A percentile compares a stretch with the other conserved stretches of the same genome.
These are phyloP conservation scores for Tolypocladium capitatum DNA, from an alignment of 2,329 filamentous ascomycete species.

Conservation along the genomic window DNA sequence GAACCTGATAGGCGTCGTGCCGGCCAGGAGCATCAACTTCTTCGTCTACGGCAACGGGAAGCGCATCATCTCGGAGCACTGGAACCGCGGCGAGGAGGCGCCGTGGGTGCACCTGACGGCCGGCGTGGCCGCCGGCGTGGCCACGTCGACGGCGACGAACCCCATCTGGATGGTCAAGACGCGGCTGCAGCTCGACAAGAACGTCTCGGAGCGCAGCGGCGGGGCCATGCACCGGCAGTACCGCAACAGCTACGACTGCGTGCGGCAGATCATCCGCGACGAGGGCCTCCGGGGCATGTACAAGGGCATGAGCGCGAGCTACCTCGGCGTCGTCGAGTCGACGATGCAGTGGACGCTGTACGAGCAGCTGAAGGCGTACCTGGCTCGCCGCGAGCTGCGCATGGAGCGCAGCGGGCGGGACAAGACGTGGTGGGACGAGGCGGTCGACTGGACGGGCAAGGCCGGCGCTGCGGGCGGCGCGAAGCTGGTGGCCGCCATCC, in stretches of 20 bases:
- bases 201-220: slow-evolving; percentile 49
- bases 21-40: slow-evolving; percentile 85
- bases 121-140: slow-evolving; percentile 65
- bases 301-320: slow-evolving; percentile 81
- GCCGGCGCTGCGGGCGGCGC: slow-evolving; percentile 67
- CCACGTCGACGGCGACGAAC: slow-evolving; percentile 83
- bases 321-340: slow-evolving; percentile 79
- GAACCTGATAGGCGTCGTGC: slow-evolving; percentile 79
- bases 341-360: slow-evolving; percentile 91
- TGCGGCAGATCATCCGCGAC: slow-evolving; percentile 63
- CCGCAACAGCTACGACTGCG: slow-evolving; percentile 78
- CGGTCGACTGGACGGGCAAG: slow-evolving; percentile 67
- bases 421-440: slow-evolving; percentile 59
- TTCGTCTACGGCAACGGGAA: slow-evolving; percentile 91
- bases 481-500: slow-evolving; percentile 71
- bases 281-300: slow-evolving; percentile 78
- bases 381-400: slow-evolving; percentile 50
- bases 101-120: slow-evolving; percentile 68
- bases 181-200: slow-evolving; percentile 80
- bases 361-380: slow-evolving; percentile 73
- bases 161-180: slow-evolving; percentile 97
- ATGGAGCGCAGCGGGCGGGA: slow-evolving; percentile 44
- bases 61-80: slow-evolving; percentile 59
- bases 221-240: slow-evolving; percentile 52
- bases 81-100: slow-evolving; percentile 56